Evolutionary conservation across 1,284 basidiomycete species (phyloP).

Genomic region (Phylloporus gajari): DNA sequence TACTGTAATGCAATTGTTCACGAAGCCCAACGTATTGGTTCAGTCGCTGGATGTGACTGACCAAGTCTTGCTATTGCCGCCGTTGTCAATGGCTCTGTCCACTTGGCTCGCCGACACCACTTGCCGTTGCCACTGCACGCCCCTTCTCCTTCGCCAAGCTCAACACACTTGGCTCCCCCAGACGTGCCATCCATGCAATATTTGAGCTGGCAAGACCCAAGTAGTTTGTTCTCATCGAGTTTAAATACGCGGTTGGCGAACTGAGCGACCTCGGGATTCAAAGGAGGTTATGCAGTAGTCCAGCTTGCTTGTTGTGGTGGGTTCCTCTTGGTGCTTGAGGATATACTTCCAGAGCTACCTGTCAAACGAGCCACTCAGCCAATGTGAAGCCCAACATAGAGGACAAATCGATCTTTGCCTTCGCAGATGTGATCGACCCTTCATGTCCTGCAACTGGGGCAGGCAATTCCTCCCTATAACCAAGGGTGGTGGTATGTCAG

Average conservation of each 20-base stretch:
- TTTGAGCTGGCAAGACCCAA: conserved; percentile 51
- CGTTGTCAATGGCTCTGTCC: conserved; percentile 62
- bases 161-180: conserved; percentile 66
- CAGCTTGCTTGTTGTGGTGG: conserved; percentile 70
- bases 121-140: conserved; percentile 69
- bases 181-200: conserved; percentile 71
- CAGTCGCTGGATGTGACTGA: too few species aligned
- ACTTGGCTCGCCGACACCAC: conserved; percentile 71
- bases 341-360: conserved; percentile 48
- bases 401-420: conserved; percentile 70
- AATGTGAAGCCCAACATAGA: conserved; percentile 59
- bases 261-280: conserved; percentile 70
- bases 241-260: conserved; percentile 52
- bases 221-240: conserved; percentile 56
- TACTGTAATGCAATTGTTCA: too few species aligned
- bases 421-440: conserved; percentile 78
- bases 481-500: conserved; percentile 47
- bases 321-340: conserved; percentile 70
- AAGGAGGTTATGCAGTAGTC: conserved; percentile 69
- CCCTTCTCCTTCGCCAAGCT: conserved; percentile 62
- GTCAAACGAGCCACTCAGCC: conserved; percentile 20
- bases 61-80: conserved; percentile 49
- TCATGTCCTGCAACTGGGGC: conserved; percentile 63
- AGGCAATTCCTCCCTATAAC: conserved; percentile 67
- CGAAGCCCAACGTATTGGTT: too few species aligned